A percentile compares a stretch with the other conserved stretches of the same genome.
Conservation (phyloP, 1,284 basidiomycete genomes). For the Coniophora puteana region DNA sequence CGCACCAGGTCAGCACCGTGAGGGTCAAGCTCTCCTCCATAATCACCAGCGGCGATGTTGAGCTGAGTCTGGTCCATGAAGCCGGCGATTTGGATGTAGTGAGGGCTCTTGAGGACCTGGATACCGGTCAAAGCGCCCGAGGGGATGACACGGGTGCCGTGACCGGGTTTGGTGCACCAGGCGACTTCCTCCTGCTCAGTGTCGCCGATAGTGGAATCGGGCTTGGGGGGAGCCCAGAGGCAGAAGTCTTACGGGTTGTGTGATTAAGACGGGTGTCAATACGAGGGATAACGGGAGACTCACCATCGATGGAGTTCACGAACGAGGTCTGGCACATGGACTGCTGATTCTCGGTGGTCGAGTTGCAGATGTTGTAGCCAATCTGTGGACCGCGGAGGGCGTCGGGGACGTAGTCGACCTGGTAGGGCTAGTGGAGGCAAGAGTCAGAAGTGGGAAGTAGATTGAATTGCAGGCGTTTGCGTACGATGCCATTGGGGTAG, state of each 20-base stretch:
- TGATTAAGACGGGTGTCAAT: not conserved
- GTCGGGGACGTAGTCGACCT: slow-evolving; percentile 45
- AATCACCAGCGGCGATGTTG: slow-evolving; percentile 45
- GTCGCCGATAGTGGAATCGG: slow-evolving; percentile 29
- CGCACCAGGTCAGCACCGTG: slow-evolving; percentile 42
- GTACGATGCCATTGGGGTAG: slow-evolving; percentile 47
- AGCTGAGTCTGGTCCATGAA: slow-evolving; percentile 59
- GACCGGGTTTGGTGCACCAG: slow-evolving; percentile 36
- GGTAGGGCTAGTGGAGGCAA: slow-evolving; percentile 49
- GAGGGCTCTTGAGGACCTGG: slow-evolving; percentile 39
- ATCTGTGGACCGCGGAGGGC: slow-evolving; percentile 52
- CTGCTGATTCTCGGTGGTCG: slow-evolving; percentile 56
- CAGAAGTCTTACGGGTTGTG: slow-evolving; percentile 18
- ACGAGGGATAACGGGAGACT: slow-evolving; percentile 3
- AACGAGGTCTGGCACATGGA: slow-evolving; percentile 66
- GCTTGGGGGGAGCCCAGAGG: slow-evolving; percentile 24
- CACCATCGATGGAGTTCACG: slow-evolving; percentile 51
- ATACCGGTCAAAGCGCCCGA: slow-evolving; percentile 29
- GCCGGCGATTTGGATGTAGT: slow-evolving; percentile 54
- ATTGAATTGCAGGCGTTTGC: slow-evolving; percentile 14
- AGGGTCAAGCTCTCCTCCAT: slow-evolving; percentile 57
- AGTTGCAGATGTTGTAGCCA: slow-evolving; percentile 72
- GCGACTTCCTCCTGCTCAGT: slow-evolving; percentile 24
- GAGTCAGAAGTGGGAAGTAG: too few species aligned
- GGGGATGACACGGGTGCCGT: slow-evolving; percentile 40